Conservation (phyloP, 805 yeast genomes). For the Kuraishia borneana region DNA sequence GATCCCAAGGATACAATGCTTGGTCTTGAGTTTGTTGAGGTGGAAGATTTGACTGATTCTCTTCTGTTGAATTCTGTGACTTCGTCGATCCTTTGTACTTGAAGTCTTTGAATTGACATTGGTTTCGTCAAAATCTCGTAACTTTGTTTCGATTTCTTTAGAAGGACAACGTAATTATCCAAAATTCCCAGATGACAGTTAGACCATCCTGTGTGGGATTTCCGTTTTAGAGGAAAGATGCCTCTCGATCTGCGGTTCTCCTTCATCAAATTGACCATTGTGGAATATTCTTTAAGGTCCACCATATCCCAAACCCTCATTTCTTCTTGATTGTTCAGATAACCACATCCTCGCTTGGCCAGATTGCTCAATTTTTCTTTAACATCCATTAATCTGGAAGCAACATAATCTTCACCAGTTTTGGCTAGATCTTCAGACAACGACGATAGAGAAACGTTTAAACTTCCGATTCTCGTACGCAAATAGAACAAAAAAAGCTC, state of each 20-base stretch:
- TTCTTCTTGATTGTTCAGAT: neutral
- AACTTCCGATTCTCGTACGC: constrained; percentile 1
- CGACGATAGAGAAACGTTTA: neutral
- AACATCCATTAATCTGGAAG: neutral
- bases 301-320: neutral
- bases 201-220: constrained; percentile 29
- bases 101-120: constrained; percentile 29
- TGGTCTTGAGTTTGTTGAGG: neutral
- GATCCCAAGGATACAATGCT: neutral
- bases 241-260: constrained; percentile 38
- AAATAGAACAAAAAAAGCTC: neutral
- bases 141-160: constrained; percentile 3
- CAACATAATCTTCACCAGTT: neutral
- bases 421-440: neutral
- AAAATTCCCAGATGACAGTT: constrained; percentile 43
- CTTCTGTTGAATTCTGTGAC: neutral
- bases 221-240: neutral
- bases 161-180: constrained; percentile 58
- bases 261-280: constrained; percentile 24
- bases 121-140: constrained; percentile 44
- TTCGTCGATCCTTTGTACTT: constrained; percentile 33
- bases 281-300: neutral
- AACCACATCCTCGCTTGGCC: neutral
- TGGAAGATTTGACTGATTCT: neutral
- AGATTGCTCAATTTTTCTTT: neutral